Percentiles rank a stretch among this genome's conserved stretches.
These are phyloP conservation scores for Yamadazyma sp. DNA, from an alignment of 805 yeast species.

Conservation along the genomic window DNA sequence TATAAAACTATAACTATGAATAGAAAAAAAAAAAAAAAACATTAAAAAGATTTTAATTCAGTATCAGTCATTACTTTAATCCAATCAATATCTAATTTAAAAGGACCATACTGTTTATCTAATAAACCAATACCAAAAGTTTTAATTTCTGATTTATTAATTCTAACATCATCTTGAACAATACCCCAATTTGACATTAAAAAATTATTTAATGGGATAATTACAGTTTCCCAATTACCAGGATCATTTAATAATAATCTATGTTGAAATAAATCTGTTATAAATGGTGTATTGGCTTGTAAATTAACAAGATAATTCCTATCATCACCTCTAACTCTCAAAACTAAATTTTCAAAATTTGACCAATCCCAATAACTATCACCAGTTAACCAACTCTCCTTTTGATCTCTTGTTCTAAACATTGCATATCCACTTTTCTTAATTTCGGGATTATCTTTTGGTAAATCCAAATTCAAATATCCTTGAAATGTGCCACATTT, in stretches of 20 bases:
- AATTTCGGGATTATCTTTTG: constrained; percentile 58
- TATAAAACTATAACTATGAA: no score
- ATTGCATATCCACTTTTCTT: constrained; percentile 74
- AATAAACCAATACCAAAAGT: constrained; percentile 76
- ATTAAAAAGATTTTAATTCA: no score
- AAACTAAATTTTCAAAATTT: constrained; percentile 54
- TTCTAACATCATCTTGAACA: constrained; percentile 45
- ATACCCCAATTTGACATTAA: constrained; percentile 83
- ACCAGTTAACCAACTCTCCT: constrained; percentile 48
- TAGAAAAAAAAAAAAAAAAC: no score
- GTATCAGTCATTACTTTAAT: constrained; percentile 68
- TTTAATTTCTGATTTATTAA: constrained; percentile 63
- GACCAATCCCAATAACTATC: constrained; percentile 67
- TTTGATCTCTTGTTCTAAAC: constrained; percentile 74
- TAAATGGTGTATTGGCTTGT: constrained; percentile 75
- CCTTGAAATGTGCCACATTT: constrained; percentile 47
- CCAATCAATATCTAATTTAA: constrained; percentile 64
- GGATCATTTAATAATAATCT: constrained; percentile 67
- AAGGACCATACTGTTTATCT: constrained; percentile 78
- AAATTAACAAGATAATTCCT: constrained; percentile 76
- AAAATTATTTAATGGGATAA: constrained; percentile 73
- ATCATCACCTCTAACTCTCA: constrained; percentile 70
- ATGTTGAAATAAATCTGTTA: constrained; percentile 81
- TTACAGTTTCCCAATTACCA: constrained; percentile 81
- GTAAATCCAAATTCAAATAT: constrained; percentile 66